Evolutionary conservation across 768 basidiomycete species (phyloP), one percentile per base, ranked within the genome.

Genomic region (Leccinum subgranulosum): DNA sequence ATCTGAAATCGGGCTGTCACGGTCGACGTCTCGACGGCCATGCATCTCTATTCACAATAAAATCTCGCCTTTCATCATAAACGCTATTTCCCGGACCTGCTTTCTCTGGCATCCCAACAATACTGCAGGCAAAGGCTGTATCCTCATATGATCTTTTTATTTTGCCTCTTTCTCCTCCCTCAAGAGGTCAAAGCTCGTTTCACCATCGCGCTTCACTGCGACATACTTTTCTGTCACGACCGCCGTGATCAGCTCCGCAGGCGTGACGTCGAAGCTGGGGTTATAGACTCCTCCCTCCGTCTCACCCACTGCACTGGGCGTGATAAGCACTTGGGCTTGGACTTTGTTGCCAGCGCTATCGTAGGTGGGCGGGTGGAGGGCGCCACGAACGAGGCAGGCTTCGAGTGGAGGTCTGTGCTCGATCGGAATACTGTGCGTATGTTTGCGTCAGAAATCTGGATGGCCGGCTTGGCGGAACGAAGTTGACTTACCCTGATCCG

Each of bases 201-300:
- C 76, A 23, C 86, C 86, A 7, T 80, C 80, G 57, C 75, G 74
- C 66, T 86, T 87, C 57, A 87, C 83, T 4, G 92, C 92, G 31
- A 97, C 93, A 7, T 96, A 94, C 64, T 90, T 93, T 76, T 98
- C 96, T 3, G 94, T 98, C 12, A 95, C 94, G 51, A 98, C 90
- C 29, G 90, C 92, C n/a, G 87, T 90, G 61, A 98, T 97, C 45
- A 98, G 76, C 58, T 90, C 88, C 3, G 94, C 92, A 1, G 95
- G 94, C 0, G 96, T 98, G 15, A 98, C 94, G 69, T 98, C 96
- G 73, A 98, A 98, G 61, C 91, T 92, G 1, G 96, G 94, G 72
- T 97, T 98, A 72, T 94, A 96, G 41, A 92, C 75, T 3, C 57
- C 69, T 2, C 62, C 67, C 21, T 61, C 48, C 0, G 57, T 39